Evolutionary conservation across 2,329 filamentous ascomycete genomes (phyloP).

Genomic region (Dothiorella sarmentorum): DNA sequence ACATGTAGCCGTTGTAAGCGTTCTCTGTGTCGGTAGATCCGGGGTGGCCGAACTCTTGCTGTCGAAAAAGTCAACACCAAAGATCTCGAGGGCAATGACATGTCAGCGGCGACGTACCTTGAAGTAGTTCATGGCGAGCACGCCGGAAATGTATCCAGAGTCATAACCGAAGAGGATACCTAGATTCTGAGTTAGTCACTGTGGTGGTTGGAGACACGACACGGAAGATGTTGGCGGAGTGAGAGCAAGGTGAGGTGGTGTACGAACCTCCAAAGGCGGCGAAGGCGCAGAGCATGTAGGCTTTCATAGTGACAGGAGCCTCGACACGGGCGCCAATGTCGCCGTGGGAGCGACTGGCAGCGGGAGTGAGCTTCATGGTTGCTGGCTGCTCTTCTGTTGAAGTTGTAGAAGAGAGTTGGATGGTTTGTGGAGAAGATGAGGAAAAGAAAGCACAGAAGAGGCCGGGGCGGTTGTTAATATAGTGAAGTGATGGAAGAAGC

Average conservation of each 20-base stretch:
- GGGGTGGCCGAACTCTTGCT: constrained; percentile 62
- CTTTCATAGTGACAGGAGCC: constrained; percentile 47
- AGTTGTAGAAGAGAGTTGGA: too few relatives aligned
- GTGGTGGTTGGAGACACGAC: too few relatives aligned
- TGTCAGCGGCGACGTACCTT: constrained; percentile 19
- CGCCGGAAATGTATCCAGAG: constrained; percentile 70
- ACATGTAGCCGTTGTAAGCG: constrained; percentile 58
- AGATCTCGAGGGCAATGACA: too few relatives aligned
- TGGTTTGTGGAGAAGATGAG: background rate
- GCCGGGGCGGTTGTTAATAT: background rate
- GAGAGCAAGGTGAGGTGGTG: too few relatives aligned
- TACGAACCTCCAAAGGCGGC: constrained; percentile 43
- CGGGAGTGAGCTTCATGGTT: too few relatives aligned
- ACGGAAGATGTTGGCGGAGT: too few relatives aligned
- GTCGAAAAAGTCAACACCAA: constrained; percentile 16
- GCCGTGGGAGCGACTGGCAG: constrained; percentile 29
- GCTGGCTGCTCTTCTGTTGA: background rate
- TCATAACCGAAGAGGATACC: constrained; percentile 75
- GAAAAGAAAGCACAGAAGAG: background rate
- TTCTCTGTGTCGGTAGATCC: constrained; percentile 56
- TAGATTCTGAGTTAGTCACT: background rate
- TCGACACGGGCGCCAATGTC: constrained; percentile 45
- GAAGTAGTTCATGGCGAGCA: constrained; percentile 46
- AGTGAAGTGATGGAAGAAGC: background rate
- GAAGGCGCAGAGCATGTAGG: constrained; percentile 46